These are phyloP conservation scores for Anthoceros angustus DNA, from an alignment of 225 moss, liverwort and hornwort species.

Conservation along the genomic window DNA sequence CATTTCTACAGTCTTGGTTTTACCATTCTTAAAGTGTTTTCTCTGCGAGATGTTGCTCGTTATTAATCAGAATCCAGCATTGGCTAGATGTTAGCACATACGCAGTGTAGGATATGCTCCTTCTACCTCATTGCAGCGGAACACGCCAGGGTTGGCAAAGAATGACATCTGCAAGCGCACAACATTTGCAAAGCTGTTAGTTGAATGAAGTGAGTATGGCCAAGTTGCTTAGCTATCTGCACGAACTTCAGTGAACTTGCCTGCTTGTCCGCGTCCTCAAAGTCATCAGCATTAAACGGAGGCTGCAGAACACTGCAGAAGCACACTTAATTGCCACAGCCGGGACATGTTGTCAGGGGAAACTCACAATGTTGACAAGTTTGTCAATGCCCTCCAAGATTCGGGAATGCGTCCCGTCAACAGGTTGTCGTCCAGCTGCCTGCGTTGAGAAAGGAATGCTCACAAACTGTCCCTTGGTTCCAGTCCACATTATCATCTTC, in stretches of 20 bases:
- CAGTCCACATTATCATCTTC: too few relatives aligned
- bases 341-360: too few relatives aligned
- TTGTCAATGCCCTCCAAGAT: too few relatives aligned
- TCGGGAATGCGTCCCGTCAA: too few relatives aligned
- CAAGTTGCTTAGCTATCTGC: neutral
- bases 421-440: too few relatives aligned
- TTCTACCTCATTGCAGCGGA: conserved; percentile 55
- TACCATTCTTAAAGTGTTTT: too few relatives aligned
- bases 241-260: conserved; percentile 12
- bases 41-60: conserved; percentile 15
- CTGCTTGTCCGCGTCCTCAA: conserved; percentile 51
- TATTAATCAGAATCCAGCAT: conserved; percentile 1
- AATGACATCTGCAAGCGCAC: conserved; percentile 36
- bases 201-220: neutral
- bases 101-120: neutral
- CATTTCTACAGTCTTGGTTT: too few relatives aligned
- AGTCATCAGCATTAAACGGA: conserved; percentile 34
- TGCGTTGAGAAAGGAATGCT: too few relatives aligned
- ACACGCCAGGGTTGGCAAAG: conserved; percentile 54
- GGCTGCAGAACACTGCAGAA: conserved; percentile 40
- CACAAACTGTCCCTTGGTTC: too few relatives aligned
- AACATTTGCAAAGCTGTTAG: neutral
- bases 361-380: too few relatives aligned
- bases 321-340: too few relatives aligned
- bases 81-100: neutral